phyloP scores from a whole-genome alignment of 78 protist species.

The Dictyostelium firmibasis region DNA sequence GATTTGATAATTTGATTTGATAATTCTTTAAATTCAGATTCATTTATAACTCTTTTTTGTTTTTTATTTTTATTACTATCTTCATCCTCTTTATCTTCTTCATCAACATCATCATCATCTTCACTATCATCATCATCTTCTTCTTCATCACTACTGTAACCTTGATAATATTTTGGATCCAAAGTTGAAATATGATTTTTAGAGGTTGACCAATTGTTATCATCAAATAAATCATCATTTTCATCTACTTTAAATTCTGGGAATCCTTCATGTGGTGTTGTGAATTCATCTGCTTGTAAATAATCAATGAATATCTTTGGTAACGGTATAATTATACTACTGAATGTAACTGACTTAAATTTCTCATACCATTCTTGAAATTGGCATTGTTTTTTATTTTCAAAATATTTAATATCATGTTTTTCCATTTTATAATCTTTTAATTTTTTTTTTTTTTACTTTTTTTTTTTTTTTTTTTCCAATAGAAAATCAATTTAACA shows the following conservation, averaged over 20 bases:
- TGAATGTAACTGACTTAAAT: slow-evolving; percentile 41
- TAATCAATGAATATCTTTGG: slow-evolving; percentile 62
- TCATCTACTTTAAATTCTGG: slow-evolving; percentile 26
- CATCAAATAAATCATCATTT: slow-evolving; percentile 19
- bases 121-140: neutral
- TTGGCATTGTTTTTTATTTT: slow-evolving; percentile 27
- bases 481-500: neutral
- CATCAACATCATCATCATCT: neutral
- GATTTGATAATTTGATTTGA: neutral
- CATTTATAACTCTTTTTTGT: neutral
- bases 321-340: slow-evolving; percentile 14
- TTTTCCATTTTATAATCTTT: neutral
- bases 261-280: neutral
- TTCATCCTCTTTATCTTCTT: neutral
- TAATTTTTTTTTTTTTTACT: neutral
- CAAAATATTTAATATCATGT: slow-evolving; percentile 6
- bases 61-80: neutral
- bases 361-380: slow-evolving; percentile 25
- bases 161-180: slow-evolving; percentile 49
- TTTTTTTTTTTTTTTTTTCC: neutral
- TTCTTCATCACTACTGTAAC: slow-evolving; percentile 1
- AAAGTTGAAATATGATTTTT: neutral
- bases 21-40: slow-evolving; percentile 40
- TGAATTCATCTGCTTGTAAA: slow-evolving; percentile 37
- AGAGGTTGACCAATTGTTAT: slow-evolving; percentile 35